These are phyloP conservation scores for Talaromyces albobiverticillius DNA, from an alignment of 2,329 filamentous ascomycete species.

Conservation along the genomic window DNA sequence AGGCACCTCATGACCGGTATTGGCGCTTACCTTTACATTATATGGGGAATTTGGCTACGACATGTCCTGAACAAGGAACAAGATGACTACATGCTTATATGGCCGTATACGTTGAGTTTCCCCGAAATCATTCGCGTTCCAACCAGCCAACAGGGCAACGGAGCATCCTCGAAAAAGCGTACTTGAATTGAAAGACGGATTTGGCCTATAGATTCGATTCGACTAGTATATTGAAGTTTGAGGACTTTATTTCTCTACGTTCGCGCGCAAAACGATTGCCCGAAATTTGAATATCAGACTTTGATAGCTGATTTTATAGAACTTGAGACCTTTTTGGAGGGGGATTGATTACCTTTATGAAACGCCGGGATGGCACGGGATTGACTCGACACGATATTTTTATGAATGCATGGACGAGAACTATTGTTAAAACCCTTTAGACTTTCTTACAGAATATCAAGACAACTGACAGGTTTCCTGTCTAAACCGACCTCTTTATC, in stretches of 20 bases:
- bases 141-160: neutral
- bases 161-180: conserved; percentile 7
- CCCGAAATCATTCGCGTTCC: conserved; percentile 49
- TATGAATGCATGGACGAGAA: neutral
- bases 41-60: conserved; percentile 79
- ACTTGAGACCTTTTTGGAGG: too few species aligned
- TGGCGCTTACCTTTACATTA: conserved; percentile 80
- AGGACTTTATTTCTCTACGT: neutral
- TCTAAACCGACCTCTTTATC: too few species aligned
- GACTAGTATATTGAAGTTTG: neutral
- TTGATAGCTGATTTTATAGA: too few species aligned
- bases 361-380: too few species aligned
- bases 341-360: too few species aligned
- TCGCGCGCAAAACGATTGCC: too few species aligned
- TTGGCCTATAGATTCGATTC: neutral
- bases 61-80: conserved; percentile 71
- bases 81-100: conserved; percentile 67
- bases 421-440: neutral
- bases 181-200: neutral
- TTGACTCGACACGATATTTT: neutral
- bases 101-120: conserved; percentile 62
- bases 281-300: too few species aligned
- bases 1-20: conserved; percentile 78
- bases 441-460: neutral
- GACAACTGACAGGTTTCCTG: too few species aligned